Conservation (phyloP, 345 rosid genomes). For the Viola odorata region DNA sequence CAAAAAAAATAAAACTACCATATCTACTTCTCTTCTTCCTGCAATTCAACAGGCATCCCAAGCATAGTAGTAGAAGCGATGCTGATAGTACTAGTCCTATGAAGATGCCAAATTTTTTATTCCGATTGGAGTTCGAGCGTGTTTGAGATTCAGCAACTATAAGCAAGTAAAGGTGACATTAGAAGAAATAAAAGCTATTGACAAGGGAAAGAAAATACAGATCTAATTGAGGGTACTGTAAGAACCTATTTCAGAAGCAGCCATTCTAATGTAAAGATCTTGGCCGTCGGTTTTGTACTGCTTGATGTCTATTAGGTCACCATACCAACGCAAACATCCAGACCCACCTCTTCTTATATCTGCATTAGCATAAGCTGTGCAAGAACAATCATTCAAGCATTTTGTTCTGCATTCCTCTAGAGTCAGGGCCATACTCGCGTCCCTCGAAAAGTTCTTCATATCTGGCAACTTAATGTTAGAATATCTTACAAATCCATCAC, state of each 20-base stretch:
- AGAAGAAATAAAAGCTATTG: no score
- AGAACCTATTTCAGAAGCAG: constrained; percentile 8
- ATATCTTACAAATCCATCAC: constrained; percentile 4
- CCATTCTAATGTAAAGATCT: constrained; percentile 9
- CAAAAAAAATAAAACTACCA: no score
- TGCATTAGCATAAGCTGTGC: constrained; percentile 5
- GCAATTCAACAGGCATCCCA: no score
- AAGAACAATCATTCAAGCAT: constrained; percentile 7
- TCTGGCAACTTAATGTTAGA: constrained; percentile 6
- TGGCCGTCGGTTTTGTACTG: constrained; percentile 2
- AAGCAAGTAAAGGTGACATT: no score
- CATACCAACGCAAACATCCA: constrained; percentile 8
- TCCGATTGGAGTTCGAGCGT: no score
- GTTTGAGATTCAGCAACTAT: no score
- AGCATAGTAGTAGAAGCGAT: no score
- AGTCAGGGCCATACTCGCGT: background rate
- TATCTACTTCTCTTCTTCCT: no score
- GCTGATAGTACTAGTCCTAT: no score
- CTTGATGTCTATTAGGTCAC: background rate
- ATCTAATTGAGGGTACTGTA: no score
- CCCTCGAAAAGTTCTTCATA: background rate
- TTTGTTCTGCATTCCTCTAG: constrained; percentile 2
- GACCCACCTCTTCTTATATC: background rate
- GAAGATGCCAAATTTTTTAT: no score
- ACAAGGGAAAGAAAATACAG: no score